These are phyloP conservation scores for Teratosphaeria epicoccoides DNA, from an alignment of 2,329 filamentous ascomycete species.

Conservation along the genomic window DNA sequence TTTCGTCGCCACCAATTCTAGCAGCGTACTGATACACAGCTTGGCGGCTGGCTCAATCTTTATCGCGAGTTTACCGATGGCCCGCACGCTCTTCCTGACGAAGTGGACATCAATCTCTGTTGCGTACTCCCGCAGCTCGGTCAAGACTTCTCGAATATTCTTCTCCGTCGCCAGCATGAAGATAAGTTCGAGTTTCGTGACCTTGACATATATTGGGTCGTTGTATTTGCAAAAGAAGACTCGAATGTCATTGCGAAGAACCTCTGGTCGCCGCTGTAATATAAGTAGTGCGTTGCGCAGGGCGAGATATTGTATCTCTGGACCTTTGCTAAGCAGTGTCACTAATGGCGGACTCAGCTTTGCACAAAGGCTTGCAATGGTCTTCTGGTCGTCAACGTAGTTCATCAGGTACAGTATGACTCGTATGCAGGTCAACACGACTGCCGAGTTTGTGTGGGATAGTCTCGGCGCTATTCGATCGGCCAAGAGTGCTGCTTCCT, in stretches of 20 bases:
- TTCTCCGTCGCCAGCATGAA: slow-evolving; percentile 96
- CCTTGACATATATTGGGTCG: slow-evolving; percentile 98
- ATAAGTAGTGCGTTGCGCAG: slow-evolving; percentile 89
- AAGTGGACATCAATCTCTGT: slow-evolving; percentile 99
- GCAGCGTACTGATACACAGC: slow-evolving; percentile 81
- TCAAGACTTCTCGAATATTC: slow-evolving; percentile 91
- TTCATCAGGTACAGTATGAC: slow-evolving; percentile 98
- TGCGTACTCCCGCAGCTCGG: slow-evolving; percentile 86
- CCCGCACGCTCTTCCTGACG: slow-evolving; percentile 91
- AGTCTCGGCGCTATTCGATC: slow-evolving; percentile 91
- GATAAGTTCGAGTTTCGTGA: slow-evolving; percentile 95
- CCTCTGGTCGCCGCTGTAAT: slow-evolving; percentile 81
- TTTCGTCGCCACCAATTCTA: slow-evolving; percentile 94
- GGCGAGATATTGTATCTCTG: slow-evolving; percentile 96
- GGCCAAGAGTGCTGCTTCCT: slow-evolving; percentile 78
- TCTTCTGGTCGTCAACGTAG: slow-evolving; percentile 87
- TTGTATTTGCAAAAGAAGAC: slow-evolving; percentile 99
- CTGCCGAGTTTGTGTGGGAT: slow-evolving; percentile 92
- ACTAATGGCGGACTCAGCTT: slow-evolving; percentile 93
- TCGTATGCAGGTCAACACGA: slow-evolving; percentile 89
- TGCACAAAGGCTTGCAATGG: slow-evolving; percentile 73
- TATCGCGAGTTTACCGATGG: slow-evolving; percentile 95
- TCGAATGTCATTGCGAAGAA: slow-evolving; percentile 88
- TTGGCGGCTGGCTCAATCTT: slow-evolving; percentile 93
- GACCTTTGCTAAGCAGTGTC: slow-evolving; percentile 86